A percentile compares a stretch with the other conserved stretches of the same genome.
phyloP scores from a whole-genome alignment of 1,284 basidiomycete genomes.

The Leccinum ponderosum region DNA sequence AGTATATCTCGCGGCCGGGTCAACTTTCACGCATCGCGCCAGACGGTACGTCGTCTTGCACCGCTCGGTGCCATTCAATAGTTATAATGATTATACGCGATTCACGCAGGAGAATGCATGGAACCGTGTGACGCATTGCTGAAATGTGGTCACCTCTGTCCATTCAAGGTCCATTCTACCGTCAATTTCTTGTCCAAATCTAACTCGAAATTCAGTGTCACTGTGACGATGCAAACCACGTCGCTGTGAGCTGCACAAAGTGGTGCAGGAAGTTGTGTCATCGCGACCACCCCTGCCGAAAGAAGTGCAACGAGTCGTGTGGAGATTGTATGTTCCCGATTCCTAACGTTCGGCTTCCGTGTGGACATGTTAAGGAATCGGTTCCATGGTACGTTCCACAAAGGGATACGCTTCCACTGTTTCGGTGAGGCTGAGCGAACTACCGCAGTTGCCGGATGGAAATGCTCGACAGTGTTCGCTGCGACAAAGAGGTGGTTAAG shows the following conservation, averaged over 20 bases:
- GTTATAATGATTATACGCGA: neutral
- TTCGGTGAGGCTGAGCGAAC: slow-evolving; percentile 6
- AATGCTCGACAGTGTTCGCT: slow-evolving; percentile 45
- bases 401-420: neutral
- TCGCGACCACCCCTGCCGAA: slow-evolving; percentile 61
- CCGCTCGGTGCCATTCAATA: neutral
- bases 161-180: slow-evolving; percentile 45
- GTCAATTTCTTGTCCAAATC: neutral
- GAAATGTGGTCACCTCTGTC: slow-evolving; percentile 72
- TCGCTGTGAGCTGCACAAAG: slow-evolving; percentile 49
- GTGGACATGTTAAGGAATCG: slow-evolving; percentile 52
- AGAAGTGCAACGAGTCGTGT: slow-evolving; percentile 54
- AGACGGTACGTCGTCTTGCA: slow-evolving; percentile 42
- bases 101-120: slow-evolving; percentile 59
- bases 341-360: slow-evolving; percentile 54
- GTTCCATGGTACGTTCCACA: slow-evolving; percentile 53
- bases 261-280: slow-evolving; percentile 54
- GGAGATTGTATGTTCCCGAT: slow-evolving; percentile 55
- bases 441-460: slow-evolving; percentile 47
- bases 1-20: slow-evolving; percentile 51
- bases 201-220: slow-evolving; percentile 54
- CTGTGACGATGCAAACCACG: slow-evolving; percentile 58
- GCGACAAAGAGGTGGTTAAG: slow-evolving; percentile 46
- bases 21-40: slow-evolving; percentile 55
- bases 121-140: slow-evolving; percentile 54